These are phyloP conservation scores for Debaryomyces robertsiae DNA, from an alignment of 1,139 yeast genomes.

Conservation along the genomic window DNA sequence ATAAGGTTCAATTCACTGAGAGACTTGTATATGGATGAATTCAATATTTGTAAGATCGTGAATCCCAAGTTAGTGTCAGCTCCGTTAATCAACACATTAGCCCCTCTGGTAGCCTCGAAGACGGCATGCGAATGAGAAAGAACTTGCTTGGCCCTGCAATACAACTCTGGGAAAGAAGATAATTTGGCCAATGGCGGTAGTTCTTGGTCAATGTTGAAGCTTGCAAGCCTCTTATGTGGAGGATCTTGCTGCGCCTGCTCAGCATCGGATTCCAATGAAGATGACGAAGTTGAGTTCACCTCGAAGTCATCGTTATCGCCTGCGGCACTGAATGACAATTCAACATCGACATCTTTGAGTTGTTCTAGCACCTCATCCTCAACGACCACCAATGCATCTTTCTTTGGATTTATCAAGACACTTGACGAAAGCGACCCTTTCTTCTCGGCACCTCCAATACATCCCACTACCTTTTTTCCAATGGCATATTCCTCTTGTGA, in stretches of 20 bases:
- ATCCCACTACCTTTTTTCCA: constrained; percentile 43
- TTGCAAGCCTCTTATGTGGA: constrained; percentile 4
- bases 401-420: constrained; percentile 35
- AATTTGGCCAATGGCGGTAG: constrained; percentile 40
- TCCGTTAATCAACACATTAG: constrained; percentile 45
- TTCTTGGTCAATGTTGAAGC: constrained; percentile 13
- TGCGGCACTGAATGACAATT: constrained; percentile 16
- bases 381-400: constrained; percentile 35
- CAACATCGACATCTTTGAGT: constrained; percentile 23
- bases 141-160: constrained; percentile 43
- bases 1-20: constrained; percentile 33
- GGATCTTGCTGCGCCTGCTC: constrained; percentile 1
- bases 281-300: constrained; percentile 16
- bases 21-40: constrained; percentile 27
- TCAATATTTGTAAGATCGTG: constrained; percentile 38
- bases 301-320: constrained; percentile 17
- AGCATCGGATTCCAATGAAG: constrained; percentile 2
- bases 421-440: constrained; percentile 44
- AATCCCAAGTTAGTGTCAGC: constrained; percentile 46
- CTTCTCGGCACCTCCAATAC: constrained; percentile 34
- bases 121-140: constrained; percentile 27
- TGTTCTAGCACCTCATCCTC: constrained; percentile 27
- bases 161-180: constrained; percentile 37
- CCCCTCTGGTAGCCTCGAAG: constrained; percentile 17
- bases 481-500: constrained; percentile 24